Base-by-base conservation (phyloP, 2,329 filamentous ascomycete species). In the Colletotrichum sp. region DNA sequence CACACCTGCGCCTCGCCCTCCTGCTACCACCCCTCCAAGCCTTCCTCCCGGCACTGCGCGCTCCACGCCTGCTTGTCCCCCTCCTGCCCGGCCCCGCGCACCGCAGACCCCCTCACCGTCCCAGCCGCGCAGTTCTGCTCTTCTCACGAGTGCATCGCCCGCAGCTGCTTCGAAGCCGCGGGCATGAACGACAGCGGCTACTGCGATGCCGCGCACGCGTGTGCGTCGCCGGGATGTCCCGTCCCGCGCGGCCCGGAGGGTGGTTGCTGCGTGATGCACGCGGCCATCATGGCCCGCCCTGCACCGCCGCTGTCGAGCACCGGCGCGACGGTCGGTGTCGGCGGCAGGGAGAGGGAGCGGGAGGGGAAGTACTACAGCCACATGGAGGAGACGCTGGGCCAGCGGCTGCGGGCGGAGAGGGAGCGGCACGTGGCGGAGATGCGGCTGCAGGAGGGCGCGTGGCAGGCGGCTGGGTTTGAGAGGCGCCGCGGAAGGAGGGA, bases 321-420 rank as follows among this genome's bases (percentile, higher is more conserved):
- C 13, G 48, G n/a, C 16, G 32, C n/a, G 32, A 30, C 21, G 5
- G 67, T 28, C 43, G 57, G 63, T 2, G 18, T 26, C 12, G 34
- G 66, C 28, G 32, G 9, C 16, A 13, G 16, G n/a, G 16, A 12
- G 30, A 9, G 16, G n/a, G 16, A 12, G 30, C n/a, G 57, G 21
- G 26, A 32, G n/a, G 18, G 21, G 21, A 30, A 34, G 3, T 69
- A 70, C n/a, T 28, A 43, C 24, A 72, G 71, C 30, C 71, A 61
- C 28, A 59, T 71, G 24, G 77, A 79, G 71, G 78, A 79, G 71
- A 67, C 67, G 65, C 48, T 79, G 16, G 70, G 67, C 7, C 63
- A 28, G 65, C 63, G 78, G 57, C 48, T 79, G 7, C 52, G 34
- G 6, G 67, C 77, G 34, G 78, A 79, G 68, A 63, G 65, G 28